A percentile compares a stretch with the other conserved stretches of the same genome.
phyloP scores from a whole-genome alignment of 495 filamentous ascomycete genomes.

The Thermothielavioides terrestris region DNA sequence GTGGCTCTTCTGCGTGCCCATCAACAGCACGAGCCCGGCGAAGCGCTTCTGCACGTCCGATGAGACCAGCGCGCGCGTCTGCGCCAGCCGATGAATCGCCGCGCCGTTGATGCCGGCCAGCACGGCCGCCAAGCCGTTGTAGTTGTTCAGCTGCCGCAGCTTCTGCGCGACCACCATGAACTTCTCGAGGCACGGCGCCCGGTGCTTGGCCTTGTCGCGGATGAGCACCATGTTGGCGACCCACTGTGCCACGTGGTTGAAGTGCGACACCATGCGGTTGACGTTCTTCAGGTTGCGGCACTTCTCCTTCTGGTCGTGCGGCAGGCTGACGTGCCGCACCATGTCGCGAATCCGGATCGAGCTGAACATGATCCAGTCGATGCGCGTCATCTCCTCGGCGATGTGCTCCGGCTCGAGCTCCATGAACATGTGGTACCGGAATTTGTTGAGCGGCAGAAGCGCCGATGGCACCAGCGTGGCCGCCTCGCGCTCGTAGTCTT shows the following conservation, averaged over 20 bases:
- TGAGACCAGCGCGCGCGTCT: conserved; percentile 72
- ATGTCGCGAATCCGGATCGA: conserved; percentile 93
- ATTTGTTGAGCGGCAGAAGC: conserved; percentile 55
- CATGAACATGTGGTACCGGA: conserved; percentile 78
- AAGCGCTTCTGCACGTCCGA: conserved; percentile 65
- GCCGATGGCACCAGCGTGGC: conserved; percentile 55
- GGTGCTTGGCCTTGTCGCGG: conserved; percentile 92
- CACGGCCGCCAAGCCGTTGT: conserved; percentile 88
- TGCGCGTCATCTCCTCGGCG: conserved; percentile 83
- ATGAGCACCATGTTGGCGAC: conserved; percentile 87
- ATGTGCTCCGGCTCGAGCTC: conserved; percentile 70
- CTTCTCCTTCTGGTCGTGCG: conserved; percentile 61
- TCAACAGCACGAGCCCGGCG: conserved; percentile 80
- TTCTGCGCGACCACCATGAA: conserved; percentile 82
- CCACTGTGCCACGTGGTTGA: conserved; percentile 90
- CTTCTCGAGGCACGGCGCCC: conserved; percentile 81
- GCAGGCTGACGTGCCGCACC: conserved; percentile 77
- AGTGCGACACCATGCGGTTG: conserved; percentile 88
- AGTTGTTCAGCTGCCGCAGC: conserved; percentile 88
- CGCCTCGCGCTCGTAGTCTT: conserved; percentile 68
- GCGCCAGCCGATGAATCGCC: conserved; percentile 73
- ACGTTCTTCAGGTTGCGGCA: conserved; percentile 76
- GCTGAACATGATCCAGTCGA: conserved; percentile 95
- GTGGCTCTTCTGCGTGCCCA: conserved; percentile 84
- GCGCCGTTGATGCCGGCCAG: conserved; percentile 87